Evolutionary conservation across 2,329 filamentous ascomycete species (phyloP), one percentile per base, ranked within the genome.

Genomic region (Aureobasidium sp.): DNA sequence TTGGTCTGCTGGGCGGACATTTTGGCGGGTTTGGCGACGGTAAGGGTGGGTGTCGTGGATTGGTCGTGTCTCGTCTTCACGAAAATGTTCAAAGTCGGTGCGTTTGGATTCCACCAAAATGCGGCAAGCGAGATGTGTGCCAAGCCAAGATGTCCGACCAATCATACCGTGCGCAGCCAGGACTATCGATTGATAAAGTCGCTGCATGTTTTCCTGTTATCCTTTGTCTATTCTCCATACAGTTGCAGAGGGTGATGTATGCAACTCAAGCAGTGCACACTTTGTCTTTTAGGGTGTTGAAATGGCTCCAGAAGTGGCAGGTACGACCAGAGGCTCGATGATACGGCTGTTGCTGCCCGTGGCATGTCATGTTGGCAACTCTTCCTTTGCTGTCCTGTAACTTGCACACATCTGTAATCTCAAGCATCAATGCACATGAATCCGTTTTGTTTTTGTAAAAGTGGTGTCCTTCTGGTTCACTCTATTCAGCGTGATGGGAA

Each of bases 1-100:
- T 96, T 95, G 75, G 87, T 89, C 54, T 57, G 81, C 84, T 64
- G 62, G 60, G 63, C 62, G 60, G 63, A 64, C 59, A 60, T 60
- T 60, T 45, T 60, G 58, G 58, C 58, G 58, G 47, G 38, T 46
- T 53, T 60, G 58, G 47, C 58, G 58, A 54, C 49, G 49, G 58
- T 51, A 45, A 42, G 54, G 42, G 42, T 47, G 54, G n/a, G n/a
- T 57, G 54, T 58, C 55, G 55, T 58, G 3, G 42, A 29, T 47
- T 49, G 11, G 43, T 58, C 55, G 42, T 49, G 55, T 47, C 43
- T 58, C 55, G 54, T 58, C 43, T 58, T 57, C 38, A 25, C 35
- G 29, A 8, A 37, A 54, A 21, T 15, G 53, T 29, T 49, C 31
- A 38, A 43, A 55, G 8, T 57, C 40, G 40, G 42, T 58, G 42